Conservation (phyloP, 768 basidiomycete species). For the Podaxis rugospora region DNA sequence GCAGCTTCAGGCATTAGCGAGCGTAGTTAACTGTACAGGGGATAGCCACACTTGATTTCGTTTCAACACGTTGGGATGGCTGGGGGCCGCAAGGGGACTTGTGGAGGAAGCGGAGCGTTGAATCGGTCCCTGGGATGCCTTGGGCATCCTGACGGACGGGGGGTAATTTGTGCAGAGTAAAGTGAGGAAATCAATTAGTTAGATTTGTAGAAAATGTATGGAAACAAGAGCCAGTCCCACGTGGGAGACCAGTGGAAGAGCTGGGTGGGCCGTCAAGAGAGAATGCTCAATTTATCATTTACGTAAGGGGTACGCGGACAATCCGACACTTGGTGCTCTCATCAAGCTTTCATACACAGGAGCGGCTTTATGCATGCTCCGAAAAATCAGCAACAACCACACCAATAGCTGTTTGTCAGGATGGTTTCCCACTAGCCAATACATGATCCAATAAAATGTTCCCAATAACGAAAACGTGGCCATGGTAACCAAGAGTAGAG, state of each 20-base stretch:
- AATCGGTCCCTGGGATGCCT: slow-evolving; percentile 13
- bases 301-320: background rate
- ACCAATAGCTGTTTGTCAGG: background rate
- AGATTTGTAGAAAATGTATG: background rate
- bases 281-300: background rate
- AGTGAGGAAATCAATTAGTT: background rate
- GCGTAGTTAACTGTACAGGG: background rate
- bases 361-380: background rate
- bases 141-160: slow-evolving; percentile 7
- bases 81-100: slow-evolving; percentile 21
- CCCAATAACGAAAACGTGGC: background rate
- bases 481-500: background rate
- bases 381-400: background rate
- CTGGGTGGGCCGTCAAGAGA: background rate
- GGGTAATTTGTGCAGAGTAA: background rate
- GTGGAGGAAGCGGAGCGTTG: slow-evolving; percentile 21
- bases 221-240: slow-evolving; percentile 3
- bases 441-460: slow-evolving; percentile 6
- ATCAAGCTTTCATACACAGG: no score
- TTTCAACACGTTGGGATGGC: slow-evolving; percentile 46
- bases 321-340: background rate
- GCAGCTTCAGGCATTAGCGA: background rate
- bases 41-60: slow-evolving; percentile 42
- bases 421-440: background rate
- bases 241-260: background rate